A percentile compares a stretch with the other conserved stretches of the same genome.
These are phyloP conservation scores for Galerina marginata DNA, from an alignment of 768 basidiomycete genomes.

Conservation along the genomic window DNA sequence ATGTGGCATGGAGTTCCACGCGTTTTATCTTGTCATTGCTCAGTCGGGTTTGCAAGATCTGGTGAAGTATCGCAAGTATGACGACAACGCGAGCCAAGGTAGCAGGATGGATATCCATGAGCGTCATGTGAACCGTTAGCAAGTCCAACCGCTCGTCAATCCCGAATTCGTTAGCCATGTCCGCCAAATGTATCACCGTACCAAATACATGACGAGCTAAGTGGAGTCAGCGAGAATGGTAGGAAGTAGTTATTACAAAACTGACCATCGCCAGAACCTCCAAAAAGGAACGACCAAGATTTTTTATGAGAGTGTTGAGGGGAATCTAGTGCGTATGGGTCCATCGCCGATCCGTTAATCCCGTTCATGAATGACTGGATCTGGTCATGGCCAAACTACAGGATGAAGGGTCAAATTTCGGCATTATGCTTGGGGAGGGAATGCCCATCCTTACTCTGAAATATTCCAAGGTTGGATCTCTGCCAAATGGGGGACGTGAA, in stretches of 20 bases:
- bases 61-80: slow-evolving; percentile 20
- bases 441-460: slow-evolving; percentile 15
- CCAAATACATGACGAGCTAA: slow-evolving; percentile 28
- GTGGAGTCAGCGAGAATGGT: background rate
- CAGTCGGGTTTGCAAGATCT: slow-evolving; percentile 5
- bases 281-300: slow-evolving; percentile 25
- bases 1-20: slow-evolving; percentile 20
- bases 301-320: slow-evolving; percentile 1
- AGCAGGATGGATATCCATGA: slow-evolving; percentile 30
- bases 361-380: slow-evolving; percentile 22
- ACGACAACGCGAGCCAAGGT: slow-evolving; percentile 24
- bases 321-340: slow-evolving; percentile 6
- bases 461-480: slow-evolving; percentile 24
- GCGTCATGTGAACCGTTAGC: slow-evolving; percentile 21
- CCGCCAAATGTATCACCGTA: slow-evolving; percentile 22
- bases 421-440: background rate
- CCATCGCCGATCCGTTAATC: slow-evolving; percentile 5
- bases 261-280: slow-evolving; percentile 30
- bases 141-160: background rate
- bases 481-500: background rate
- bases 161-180: slow-evolving; percentile 11
- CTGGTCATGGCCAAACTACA: slow-evolving; percentile 27
- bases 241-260: background rate
- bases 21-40: background rate
- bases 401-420: background rate